These are phyloP conservation scores for Vitis rupestris DNA, from an alignment of 164 flowering plant genomes.

Conservation along the genomic window DNA sequence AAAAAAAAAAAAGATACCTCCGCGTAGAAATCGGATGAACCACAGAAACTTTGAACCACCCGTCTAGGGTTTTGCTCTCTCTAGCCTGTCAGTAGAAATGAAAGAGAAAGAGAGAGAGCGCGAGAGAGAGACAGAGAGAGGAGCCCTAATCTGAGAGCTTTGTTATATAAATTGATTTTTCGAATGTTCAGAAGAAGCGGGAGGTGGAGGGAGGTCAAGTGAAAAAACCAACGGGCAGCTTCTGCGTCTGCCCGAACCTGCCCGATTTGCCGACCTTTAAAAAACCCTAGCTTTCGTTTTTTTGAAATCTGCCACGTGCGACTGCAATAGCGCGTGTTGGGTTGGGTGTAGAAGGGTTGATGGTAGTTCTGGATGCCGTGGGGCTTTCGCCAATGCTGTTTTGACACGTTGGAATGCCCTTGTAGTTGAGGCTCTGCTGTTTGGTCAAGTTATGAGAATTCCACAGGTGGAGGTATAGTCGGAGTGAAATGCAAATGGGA, in stretches of 20 bases:
- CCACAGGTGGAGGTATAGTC: too few relatives aligned
- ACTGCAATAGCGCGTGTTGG: not conserved
- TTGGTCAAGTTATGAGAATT: too few relatives aligned
- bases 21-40: not conserved
- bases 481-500: too few relatives aligned
- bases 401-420: too few relatives aligned
- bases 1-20: constrained; percentile 5
- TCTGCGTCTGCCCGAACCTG: constrained; percentile 16
- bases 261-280: constrained; percentile 15
- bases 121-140: not conserved
- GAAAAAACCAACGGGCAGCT: constrained; percentile 16
- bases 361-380: too few relatives aligned
- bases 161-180: constrained; percentile 8
- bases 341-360: too few relatives aligned
- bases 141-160: too few relatives aligned
- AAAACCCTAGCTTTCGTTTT: constrained; percentile 29
- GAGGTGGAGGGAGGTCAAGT: constrained; percentile 9
- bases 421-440: too few relatives aligned
- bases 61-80: constrained; percentile 10
- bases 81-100: not conserved
- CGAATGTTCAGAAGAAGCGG: constrained; percentile 41
- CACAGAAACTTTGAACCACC: not conserved
- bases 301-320: constrained; percentile 26
- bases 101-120: not conserved
- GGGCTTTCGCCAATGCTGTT: too few relatives aligned